Evolutionary conservation across 306 rosid species (phyloP).

Genomic region (Lathyrus aphaca): DNA sequence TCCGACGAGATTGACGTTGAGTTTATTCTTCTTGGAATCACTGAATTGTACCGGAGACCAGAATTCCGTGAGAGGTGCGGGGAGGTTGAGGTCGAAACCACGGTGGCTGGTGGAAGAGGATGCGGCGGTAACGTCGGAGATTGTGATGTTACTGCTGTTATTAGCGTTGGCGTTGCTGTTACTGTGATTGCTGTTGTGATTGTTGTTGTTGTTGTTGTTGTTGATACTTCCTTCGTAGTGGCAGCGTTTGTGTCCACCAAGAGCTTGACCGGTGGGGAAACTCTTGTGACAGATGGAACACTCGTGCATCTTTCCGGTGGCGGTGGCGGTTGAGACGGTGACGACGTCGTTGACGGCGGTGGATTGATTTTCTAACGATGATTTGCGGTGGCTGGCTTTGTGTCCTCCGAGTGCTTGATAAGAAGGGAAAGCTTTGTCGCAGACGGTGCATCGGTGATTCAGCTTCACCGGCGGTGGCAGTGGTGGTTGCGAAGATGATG

Average conservation of each 20-base stretch:
- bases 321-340: constrained; percentile 1
- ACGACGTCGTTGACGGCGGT: constrained; percentile 34
- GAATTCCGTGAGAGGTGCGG: constrained; percentile 70
- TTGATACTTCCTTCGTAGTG: constrained; percentile 79
- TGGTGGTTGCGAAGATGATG: constrained; percentile 30
- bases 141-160: constrained; percentile 47
- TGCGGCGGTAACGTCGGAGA: constrained; percentile 59
- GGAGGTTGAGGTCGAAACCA: constrained; percentile 77
- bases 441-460: constrained; percentile 63
- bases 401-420: constrained; percentile 97
- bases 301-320: constrained; percentile 57
- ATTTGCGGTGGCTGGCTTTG: constrained; percentile 91
- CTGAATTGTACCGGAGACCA: constrained; percentile 42
- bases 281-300: constrained; percentile 87
- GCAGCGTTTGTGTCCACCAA: constrained; percentile 97
- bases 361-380: constrained; percentile 33
- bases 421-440: constrained; percentile 73
- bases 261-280: constrained; percentile 86
- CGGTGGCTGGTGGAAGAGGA: constrained; percentile 61
- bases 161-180: constrained; percentile 31
- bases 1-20: neutral
- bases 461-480: constrained; percentile 47
- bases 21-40: constrained; percentile 22
- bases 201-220: constrained; percentile 1
- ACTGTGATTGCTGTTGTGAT: neutral